phyloP scores from a whole-genome alignment of 768 basidiomycete genomes.

The Russula compacta region DNA sequence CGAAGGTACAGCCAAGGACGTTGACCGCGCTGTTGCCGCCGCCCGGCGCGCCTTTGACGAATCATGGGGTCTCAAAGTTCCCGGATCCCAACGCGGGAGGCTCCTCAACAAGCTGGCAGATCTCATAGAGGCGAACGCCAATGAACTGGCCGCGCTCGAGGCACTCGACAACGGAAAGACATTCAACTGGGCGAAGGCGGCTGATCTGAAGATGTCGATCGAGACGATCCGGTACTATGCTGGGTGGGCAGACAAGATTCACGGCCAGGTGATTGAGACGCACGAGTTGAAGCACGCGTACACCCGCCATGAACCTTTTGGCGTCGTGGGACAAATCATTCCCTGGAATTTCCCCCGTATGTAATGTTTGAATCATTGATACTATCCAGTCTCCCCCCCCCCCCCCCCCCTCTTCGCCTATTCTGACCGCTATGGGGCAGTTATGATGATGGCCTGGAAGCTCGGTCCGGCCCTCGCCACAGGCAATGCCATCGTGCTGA shows the following conservation, averaged over 20 bases:
- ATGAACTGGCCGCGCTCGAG: constrained; percentile 67
- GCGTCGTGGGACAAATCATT: constrained; percentile 49
- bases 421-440: constrained; percentile 13
- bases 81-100: constrained; percentile 43
- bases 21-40: constrained; percentile 65
- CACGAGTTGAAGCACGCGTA: constrained; percentile 41
- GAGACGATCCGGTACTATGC: constrained; percentile 66
- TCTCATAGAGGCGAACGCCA: constrained; percentile 50
- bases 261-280: constrained; percentile 67
- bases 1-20: constrained; percentile 56
- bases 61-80: constrained; percentile 57
- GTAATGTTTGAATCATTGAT: constrained; percentile 10
- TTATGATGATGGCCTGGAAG: constrained; percentile 53
- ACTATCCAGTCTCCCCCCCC: too few species aligned
- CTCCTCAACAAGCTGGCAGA: constrained; percentile 55
- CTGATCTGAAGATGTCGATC: constrained; percentile 42
- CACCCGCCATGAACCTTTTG: constrained; percentile 53
- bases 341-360: constrained; percentile 56
- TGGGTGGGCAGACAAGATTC: constrained; percentile 84
- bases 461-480: constrained; percentile 55
- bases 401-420: too few species aligned
- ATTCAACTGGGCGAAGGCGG: constrained; percentile 37
- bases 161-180: constrained; percentile 61
- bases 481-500: constrained; percentile 54
- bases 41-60: constrained; percentile 57